Conservation (phyloP, 192 early-diverging fungal genomes). For the Lunasporangiospora selenospora region DNA sequence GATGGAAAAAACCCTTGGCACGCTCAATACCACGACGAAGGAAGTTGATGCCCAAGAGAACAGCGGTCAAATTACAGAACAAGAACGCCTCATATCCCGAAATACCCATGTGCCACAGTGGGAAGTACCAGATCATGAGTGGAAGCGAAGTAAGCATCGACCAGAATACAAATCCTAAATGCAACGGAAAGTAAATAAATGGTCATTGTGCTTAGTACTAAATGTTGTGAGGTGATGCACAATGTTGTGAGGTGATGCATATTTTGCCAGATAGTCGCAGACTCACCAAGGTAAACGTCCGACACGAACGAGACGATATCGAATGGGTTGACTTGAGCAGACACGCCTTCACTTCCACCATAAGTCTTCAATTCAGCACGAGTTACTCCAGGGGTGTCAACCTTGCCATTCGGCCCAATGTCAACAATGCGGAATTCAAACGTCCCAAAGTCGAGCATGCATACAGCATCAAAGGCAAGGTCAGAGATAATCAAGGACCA, state of each 20-base stretch:
- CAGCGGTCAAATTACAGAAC: slow-evolving; percentile 64
- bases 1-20: slow-evolving; percentile 62
- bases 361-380: slow-evolving; percentile 36
- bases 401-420: slow-evolving; percentile 20
- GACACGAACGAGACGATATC: slow-evolving; percentile 57
- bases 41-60: slow-evolving; percentile 62
- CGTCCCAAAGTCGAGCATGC: slow-evolving; percentile 68
- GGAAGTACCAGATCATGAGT: slow-evolving; percentile 81
- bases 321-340: slow-evolving; percentile 15
- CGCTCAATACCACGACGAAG: slow-evolving; percentile 59
- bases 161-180: slow-evolving; percentile 78
- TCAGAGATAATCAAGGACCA: slow-evolving; percentile 84
- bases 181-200: not conserved
- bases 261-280: too few relatives aligned
- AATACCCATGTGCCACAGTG: slow-evolving; percentile 86
- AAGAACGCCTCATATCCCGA: slow-evolving; percentile 81
- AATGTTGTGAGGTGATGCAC: not conserved
- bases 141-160: slow-evolving; percentile 80
- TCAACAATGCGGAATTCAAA: slow-evolving; percentile 60
- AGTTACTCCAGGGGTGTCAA: slow-evolving; percentile 6
- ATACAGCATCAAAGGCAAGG: slow-evolving; percentile 77
- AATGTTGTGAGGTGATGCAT: not conserved
- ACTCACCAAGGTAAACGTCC: slow-evolving; percentile 71
- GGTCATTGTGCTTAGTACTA: not conserved
- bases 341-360: slow-evolving; percentile 17